Conservation (phyloP, 2,329 filamentous ascomycete genomes). For the Zelopaecilomyces penicillatus region DNA sequence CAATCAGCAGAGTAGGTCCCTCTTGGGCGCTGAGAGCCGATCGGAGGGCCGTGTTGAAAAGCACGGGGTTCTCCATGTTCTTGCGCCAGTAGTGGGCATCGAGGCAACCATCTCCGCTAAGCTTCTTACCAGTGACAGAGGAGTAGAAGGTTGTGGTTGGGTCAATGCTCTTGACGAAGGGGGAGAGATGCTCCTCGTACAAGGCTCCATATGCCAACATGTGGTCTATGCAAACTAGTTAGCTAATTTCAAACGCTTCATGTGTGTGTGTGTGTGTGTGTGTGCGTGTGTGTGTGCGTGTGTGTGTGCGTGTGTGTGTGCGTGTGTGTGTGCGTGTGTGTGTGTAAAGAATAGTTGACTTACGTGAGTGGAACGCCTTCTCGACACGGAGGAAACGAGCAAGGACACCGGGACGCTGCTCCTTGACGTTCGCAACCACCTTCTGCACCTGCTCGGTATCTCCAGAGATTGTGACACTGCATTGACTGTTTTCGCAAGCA, state of each 20-base stretch:
- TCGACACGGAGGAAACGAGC: conserved; percentile 27
- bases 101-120: conserved; percentile 9
- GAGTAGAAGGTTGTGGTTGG: conserved; percentile 14
- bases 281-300: too few relatives aligned
- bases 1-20: conserved; percentile 9
- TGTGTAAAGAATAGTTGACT: conserved; percentile 15
- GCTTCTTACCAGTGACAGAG: conserved; percentile 21
- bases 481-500: conserved; percentile 31
- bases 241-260: too few relatives aligned
- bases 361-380: conserved; percentile 34
- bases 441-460: conserved; percentile 17
- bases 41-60: conserved; percentile 14
- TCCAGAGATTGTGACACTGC: conserved; percentile 28
- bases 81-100: conserved; percentile 19
- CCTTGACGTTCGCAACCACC: conserved; percentile 20
- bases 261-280: conserved; percentile 11
- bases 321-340: too few relatives aligned
- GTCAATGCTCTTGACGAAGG: conserved; percentile 1
- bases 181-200: conserved; percentile 3
- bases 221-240: too few relatives aligned
- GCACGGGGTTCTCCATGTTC: conserved; percentile 23
- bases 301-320: too few relatives aligned
- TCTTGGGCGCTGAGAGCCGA: not conserved
- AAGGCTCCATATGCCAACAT: conserved; percentile 4
- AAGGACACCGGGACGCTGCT: conserved; percentile 19